Evolutionary conservation across 2,329 filamentous ascomycete species (phyloP).

Genomic region (Xylariaceae sp.): DNA sequence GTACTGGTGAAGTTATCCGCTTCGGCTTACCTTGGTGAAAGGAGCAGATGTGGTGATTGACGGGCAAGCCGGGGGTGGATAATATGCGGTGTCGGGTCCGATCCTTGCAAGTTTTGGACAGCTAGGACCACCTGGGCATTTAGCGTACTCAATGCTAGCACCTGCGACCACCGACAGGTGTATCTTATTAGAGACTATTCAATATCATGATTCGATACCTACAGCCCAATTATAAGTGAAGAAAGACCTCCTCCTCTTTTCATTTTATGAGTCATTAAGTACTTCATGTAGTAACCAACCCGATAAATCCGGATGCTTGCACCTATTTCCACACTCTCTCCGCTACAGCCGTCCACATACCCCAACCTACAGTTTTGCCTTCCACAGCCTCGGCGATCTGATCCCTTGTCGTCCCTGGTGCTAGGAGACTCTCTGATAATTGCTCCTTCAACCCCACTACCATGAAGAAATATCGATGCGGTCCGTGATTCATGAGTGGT

Average conservation of each 20-base stretch:
- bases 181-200: too few species aligned
- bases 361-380: conserved; percentile 49
- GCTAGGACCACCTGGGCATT: too few species aligned
- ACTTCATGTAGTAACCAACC: too few species aligned
- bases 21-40: conserved; percentile 15
- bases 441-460: conserved; percentile 44
- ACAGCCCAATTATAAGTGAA: too few species aligned
- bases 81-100: conserved; percentile 16
- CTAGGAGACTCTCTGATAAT: conserved; percentile 36
- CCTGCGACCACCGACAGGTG: too few species aligned
- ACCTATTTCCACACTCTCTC: conserved; percentile 20
- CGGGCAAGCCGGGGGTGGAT: not conserved
- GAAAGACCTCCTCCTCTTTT: too few species aligned
- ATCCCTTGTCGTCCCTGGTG: conserved; percentile 37
- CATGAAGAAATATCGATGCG: conserved; percentile 50
- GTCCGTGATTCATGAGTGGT: conserved; percentile 47
- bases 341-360: conserved; percentile 29
- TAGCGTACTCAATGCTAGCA: too few species aligned
- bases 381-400: conserved; percentile 41
- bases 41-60: not conserved
- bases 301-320: not conserved
- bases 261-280: too few species aligned
- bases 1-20: conserved; percentile 14
- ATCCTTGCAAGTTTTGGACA: not conserved
- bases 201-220: too few species aligned